Evolutionary conservation across 192 early-diverging fungal species (phyloP).

Genomic region (Backusella westeae): DNA sequence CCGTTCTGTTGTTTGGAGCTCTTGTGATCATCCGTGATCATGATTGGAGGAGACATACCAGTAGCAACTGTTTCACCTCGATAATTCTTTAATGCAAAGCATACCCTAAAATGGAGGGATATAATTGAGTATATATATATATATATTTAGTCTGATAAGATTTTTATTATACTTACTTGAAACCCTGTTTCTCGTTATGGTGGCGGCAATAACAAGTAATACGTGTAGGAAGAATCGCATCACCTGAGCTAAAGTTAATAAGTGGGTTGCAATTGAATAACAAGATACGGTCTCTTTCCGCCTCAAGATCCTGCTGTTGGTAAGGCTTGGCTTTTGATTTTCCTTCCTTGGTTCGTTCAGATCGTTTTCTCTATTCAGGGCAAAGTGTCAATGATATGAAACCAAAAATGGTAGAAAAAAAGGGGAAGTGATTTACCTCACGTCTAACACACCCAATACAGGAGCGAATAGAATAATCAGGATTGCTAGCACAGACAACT

Average conservation of each 20-base stretch:
- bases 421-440: conserved; percentile 43
- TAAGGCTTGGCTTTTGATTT: conserved; percentile 21
- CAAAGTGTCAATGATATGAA: conserved; percentile 2
- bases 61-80: conserved; percentile 64
- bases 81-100: conserved; percentile 69
- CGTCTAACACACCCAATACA: conserved; percentile 81
- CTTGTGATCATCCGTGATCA: conserved; percentile 98
- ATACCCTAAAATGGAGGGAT: conserved; percentile 45
- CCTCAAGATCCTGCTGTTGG: conserved; percentile 61
- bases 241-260: conserved; percentile 86
- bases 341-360: conserved; percentile 53
- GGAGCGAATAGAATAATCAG: conserved; percentile 72
- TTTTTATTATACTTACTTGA: conserved; percentile 33
- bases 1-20: conserved; percentile 52
- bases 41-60: conserved; percentile 85
- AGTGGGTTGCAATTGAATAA: conserved; percentile 87
- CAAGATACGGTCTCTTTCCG: conserved; percentile 77
- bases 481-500: conserved; percentile 86
- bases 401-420: neutral
- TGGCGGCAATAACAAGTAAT: conserved; percentile 98
- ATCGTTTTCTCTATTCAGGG: conserved; percentile 49
- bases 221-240: conserved; percentile 85
- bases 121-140: neutral
- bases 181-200: conserved; percentile 89
- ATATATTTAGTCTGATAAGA: neutral